Base-by-base conservation (phyloP, 1,284 basidiomycete species). In the Neotropicomus parvogracilis region DNA sequence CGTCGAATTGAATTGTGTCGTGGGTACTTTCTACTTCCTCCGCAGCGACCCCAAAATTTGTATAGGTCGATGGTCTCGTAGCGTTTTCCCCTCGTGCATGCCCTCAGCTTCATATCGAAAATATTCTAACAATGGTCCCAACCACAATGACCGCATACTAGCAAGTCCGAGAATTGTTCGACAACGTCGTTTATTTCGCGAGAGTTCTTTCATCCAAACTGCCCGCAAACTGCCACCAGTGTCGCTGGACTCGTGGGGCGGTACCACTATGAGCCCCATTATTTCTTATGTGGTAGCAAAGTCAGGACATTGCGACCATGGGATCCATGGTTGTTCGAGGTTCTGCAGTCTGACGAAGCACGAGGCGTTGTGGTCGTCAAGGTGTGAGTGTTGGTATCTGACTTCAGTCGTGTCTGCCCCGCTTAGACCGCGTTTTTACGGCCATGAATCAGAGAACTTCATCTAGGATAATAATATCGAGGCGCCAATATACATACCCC, bases 1-100 rank as follows among this genome's bases (percentile, higher is more conserved):
- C n/a, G n/a, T n/a, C n/a, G n/a, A n/a, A n/a, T n/a, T n/a, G 8
- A 20, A 4, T 16, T n/a, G 28, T 13, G 26, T 9, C 51, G 37
- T 28, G 50, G 51, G 31, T 48, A 49, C 45, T 46, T 46, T 38
- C 4, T 5, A 6, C 1, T 9, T 10, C 28, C 7, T n/a, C 26
- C n/a, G n/a, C n/a, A n/a, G n/a, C n/a, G n/a, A n/a, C n/a, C 9
- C n/a, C 31, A 20, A 34, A 10, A 12, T 16, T 35, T 21, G 7
- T 37, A 14, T 10, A 3, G 28, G 28, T n/a, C 40, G 6, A 28
- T 13, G 5, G 8, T 21, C 16, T 17, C 21, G 40, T 24, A 24
- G 9, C 20, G 6, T 36, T 35, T 32, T 17, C 9, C 8, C 31
- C 24, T 16, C 8, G 4, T 13, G 6, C 13, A 36, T 17, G 4